Percentiles rank a stretch among this genome's conserved stretches.
phyloP scores from a whole-genome alignment of 352 stramenopile genomes.

The Phytopythium helicoides region DNA sequence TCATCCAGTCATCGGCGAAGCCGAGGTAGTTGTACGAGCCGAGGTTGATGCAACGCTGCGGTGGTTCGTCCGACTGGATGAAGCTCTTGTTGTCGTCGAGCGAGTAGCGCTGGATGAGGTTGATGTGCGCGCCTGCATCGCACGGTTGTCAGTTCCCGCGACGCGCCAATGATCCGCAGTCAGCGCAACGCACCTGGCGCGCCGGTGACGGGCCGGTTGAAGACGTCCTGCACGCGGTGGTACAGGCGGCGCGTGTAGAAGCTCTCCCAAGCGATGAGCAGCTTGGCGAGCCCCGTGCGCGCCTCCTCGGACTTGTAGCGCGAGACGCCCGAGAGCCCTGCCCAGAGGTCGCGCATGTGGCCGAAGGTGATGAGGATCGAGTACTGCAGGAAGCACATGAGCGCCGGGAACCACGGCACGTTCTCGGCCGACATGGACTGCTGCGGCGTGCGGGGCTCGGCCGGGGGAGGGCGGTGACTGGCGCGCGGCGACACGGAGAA shows the following conservation, averaged over 20 bases:
- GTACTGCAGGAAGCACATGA: constrained; percentile 85
- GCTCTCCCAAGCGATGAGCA: constrained; percentile 97
- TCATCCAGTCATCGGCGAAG: constrained; percentile 99
- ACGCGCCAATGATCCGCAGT: no score
- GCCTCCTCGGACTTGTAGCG: constrained; percentile 61
- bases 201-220: constrained; percentile 74
- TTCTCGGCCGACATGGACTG: constrained; percentile 61
- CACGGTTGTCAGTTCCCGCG: no score
- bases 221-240: constrained; percentile 94
- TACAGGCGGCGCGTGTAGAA: constrained; percentile 99
- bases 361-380: constrained; percentile 80
- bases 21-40: constrained; percentile 99
- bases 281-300: constrained; percentile 82
- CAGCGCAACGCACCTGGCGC: constrained; percentile 45
- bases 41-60: constrained; percentile 94
- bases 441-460: no score
- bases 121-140: constrained; percentile 83
- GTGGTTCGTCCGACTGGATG: constrained; percentile 58
- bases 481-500: no score
- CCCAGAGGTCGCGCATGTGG: constrained; percentile 70
- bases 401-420: constrained; percentile 56
- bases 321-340: constrained; percentile 61
- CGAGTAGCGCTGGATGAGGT: constrained; percentile 93
- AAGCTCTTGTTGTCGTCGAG: constrained; percentile 83
- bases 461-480: no score